Base-by-base conservation (phyloP, 768 basidiomycete species). In the Leucocoprinus leucothites region DNA sequence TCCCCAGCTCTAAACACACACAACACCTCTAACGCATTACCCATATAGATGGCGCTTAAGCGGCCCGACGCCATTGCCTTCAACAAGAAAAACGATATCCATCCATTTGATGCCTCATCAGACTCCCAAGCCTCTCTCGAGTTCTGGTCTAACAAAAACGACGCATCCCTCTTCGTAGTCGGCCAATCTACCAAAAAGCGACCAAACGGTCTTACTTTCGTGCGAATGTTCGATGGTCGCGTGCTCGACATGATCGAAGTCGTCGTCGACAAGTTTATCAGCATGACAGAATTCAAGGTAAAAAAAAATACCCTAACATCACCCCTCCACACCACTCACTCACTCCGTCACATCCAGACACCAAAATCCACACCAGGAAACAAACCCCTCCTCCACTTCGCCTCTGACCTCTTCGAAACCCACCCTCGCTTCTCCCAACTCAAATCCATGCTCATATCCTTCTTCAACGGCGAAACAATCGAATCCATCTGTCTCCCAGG, bases 171-270 rank as follows among this genome's bases (percentile, higher is more conserved):
- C 66, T 97, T 98, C 65, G 72, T 96, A 11, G 73, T 97, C 31
- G 97, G 94, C 1, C 88, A 94, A 63, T 92, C 87, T 63, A 91
- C 87, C 24, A 99, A 99, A 73, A 99, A 99, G 67, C 77, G 94
- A 49, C 97, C 96, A 7, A 79, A 98, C 62, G 86, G 89, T 22
- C 69, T 99, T 58, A 84, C 88, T 0, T 83, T 98, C 63, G 89
- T 86, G 5, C 75, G 97, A 53, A 94, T 87, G 81, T 98, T 86
- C 60, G 89, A 97, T 60, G 80, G 84, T 40, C 76, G 82, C 64
- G 82, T 98, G 34, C 73, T 98, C 64, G 97, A 99, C 69, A 96
- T 98, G 92, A 82, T 93, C 56, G 97, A 98, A 72, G 73, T 97
- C 8, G 94, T 96, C 1, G 85, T 98, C 24, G 91, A 94, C 51